These are phyloP conservation scores for Aleurites moluccanus DNA, from an alignment of 441 rosid genomes.

Conservation along the genomic window DNA sequence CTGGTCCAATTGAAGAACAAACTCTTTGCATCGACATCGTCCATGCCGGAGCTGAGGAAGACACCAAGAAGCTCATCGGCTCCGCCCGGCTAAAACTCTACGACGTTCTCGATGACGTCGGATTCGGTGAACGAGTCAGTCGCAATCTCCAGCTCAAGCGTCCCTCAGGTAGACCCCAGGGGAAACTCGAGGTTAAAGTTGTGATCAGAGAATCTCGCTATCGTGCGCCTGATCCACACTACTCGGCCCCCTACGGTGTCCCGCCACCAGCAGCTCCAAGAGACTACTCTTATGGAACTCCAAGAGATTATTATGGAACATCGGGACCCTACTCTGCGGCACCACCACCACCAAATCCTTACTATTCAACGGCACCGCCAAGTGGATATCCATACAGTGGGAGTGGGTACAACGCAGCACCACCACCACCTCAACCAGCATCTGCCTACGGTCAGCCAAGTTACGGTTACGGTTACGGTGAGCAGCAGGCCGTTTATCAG, in stretches of 20 bases:
- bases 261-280: constrained; percentile 33
- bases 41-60: constrained; percentile 66
- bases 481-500: constrained; percentile 31
- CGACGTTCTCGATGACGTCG: constrained; percentile 62
- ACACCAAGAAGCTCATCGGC: constrained; percentile 77
- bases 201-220: constrained; percentile 40
- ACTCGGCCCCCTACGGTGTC: constrained; percentile 43
- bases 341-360: constrained; percentile 21
- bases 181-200: constrained; percentile 62
- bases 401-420: constrained; percentile 27
- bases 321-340: constrained; percentile 6
- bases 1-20: constrained; percentile 42
- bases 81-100: constrained; percentile 56
- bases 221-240: constrained; percentile 36
- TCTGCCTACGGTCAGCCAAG: constrained; percentile 26
- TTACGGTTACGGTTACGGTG: constrained; percentile 14
- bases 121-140: constrained; percentile 37
- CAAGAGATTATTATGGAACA: not conserved
- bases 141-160: constrained; percentile 63
- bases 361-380: constrained; percentile 19
- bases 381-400: constrained; percentile 28
- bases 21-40: constrained; percentile 61
- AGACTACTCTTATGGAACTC: constrained; percentile 26
- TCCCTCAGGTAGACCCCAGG: constrained; percentile 89
- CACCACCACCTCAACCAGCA: constrained; percentile 23